Base-by-base conservation (phyloP, 306 rosid genomes). In the Vicia faba region DNA sequence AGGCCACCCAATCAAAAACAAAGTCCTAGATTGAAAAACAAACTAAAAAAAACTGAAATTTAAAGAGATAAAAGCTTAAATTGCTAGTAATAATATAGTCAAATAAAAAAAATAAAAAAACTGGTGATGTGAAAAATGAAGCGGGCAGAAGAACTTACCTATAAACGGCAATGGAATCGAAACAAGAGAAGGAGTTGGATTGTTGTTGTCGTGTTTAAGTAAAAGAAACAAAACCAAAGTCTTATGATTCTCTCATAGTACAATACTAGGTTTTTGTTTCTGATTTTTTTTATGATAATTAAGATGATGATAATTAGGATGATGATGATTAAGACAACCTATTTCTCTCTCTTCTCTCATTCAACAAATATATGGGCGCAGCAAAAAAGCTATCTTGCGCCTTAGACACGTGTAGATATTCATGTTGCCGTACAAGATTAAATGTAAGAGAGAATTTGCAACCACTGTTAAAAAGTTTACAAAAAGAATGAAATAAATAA, bases 201-300 rank as follows among this genome's bases (percentile, higher is more conserved):
- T 45, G 68, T 5, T 11, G 54, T 70, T 66, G 82, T 80, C 78
- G 66, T 77, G 76, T 76, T 48, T 54, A 58, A 70, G 74, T 73
- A 9, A 55, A 79, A 60, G 61, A 76, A 64, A 29, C 69, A 79
- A 75, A 75, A 56, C 68, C 45, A 43, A 28, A 62, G 61, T 49
- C 18, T 20, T 33, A 33, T 7, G 38, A 56, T 61, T 68, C 45
- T 50, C 54, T 43, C 16, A 11, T 9, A 54, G 19, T 60, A 64
- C 8, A 8, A 25, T 25, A 5, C 36, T 31, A 31, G 36, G 18
- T 25, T 56, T 20, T 36, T 41, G 15, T 36, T 61, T 78, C 18
- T 55, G 43, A 14, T 75, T 33, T 33, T 25, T 25, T 8, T 33
- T 2, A 33, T 33, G 38, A 33, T 33, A 33, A 33, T 33, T 33